phyloP scores from a whole-genome alignment of 129 eudicot species.

The Pulicaria dysenterica region DNA sequence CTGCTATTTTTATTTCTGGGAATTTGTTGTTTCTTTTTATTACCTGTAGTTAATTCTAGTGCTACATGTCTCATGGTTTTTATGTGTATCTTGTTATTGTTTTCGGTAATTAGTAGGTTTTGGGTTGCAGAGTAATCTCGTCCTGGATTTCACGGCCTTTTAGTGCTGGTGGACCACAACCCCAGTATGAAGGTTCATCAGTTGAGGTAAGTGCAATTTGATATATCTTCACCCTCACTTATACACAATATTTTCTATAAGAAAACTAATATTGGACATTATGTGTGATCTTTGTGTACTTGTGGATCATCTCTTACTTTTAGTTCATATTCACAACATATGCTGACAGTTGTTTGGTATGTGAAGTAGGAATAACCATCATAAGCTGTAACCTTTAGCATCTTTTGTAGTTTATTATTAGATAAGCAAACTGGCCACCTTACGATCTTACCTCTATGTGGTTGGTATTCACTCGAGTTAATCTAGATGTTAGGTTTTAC shows the following conservation, averaged over 20 bases:
- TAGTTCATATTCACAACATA: not conserved
- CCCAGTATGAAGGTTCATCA: slow-evolving; percentile 55
- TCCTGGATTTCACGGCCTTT: slow-evolving; percentile 56
- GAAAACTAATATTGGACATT: not conserved
- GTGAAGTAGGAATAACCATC: not conserved
- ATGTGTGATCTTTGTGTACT: not conserved
- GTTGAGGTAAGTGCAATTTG: slow-evolving; percentile 50
- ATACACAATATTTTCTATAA: not conserved
- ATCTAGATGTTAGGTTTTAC: too few relatives aligned
- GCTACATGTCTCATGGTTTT: slow-evolving; percentile 25
- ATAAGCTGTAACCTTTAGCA: slow-evolving; percentile 5
- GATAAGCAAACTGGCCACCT: too few relatives aligned
- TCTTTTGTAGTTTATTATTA: not conserved
- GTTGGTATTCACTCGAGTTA: too few relatives aligned
- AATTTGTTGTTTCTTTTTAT: not conserved
- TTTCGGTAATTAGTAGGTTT: slow-evolving; percentile 74
- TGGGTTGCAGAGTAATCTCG: slow-evolving; percentile 74
- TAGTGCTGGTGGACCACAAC: slow-evolving; percentile 51
- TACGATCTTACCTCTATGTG: too few relatives aligned
- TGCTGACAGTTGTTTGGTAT: not conserved
- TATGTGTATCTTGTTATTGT: slow-evolving; percentile 41
- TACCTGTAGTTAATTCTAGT: slow-evolving; percentile 11
- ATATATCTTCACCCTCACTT: slow-evolving; percentile 7
- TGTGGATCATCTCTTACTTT: not conserved
- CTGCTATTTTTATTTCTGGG: not conserved